These are phyloP conservation scores for Paramecium biaurelia DNA, from an alignment of 73 alveolate species.

Conservation along the genomic window DNA sequence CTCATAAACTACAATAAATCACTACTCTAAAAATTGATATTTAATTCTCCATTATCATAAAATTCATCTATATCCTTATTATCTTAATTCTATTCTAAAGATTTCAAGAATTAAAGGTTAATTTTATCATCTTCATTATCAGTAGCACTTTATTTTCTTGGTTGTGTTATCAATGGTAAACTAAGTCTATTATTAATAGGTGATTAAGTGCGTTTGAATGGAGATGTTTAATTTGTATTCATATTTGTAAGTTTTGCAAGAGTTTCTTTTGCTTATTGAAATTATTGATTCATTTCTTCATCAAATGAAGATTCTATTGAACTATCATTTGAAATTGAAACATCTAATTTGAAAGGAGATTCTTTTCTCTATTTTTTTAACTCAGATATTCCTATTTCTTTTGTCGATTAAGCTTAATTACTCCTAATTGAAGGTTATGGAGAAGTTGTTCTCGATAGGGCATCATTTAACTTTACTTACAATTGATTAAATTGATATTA, in stretches of 20 bases:
- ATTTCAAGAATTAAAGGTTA: not conserved
- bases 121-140: slow-evolving; percentile 17
- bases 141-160: not conserved
- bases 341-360: not conserved
- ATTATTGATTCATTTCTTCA: not conserved
- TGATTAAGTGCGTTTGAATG: not conserved
- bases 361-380: not conserved
- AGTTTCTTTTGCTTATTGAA: not conserved
- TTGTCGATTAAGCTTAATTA: not conserved
- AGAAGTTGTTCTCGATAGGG: not conserved
- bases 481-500: not conserved
- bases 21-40: not conserved
- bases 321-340: not conserved
- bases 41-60: not conserved
- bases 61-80: slow-evolving; percentile 11
- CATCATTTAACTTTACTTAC: not conserved
- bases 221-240: not conserved
- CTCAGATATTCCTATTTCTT: not conserved
- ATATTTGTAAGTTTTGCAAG: not conserved
- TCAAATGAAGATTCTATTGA: slow-evolving; percentile 1
- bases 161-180: not conserved
- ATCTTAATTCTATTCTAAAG: slow-evolving; percentile 12
- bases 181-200: not conserved
- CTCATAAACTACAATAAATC: slow-evolving; percentile 10
- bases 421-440: not conserved